Conservation (phyloP, 2,329 filamentous ascomycete genomes). For the Fusarium sp. region DNA sequence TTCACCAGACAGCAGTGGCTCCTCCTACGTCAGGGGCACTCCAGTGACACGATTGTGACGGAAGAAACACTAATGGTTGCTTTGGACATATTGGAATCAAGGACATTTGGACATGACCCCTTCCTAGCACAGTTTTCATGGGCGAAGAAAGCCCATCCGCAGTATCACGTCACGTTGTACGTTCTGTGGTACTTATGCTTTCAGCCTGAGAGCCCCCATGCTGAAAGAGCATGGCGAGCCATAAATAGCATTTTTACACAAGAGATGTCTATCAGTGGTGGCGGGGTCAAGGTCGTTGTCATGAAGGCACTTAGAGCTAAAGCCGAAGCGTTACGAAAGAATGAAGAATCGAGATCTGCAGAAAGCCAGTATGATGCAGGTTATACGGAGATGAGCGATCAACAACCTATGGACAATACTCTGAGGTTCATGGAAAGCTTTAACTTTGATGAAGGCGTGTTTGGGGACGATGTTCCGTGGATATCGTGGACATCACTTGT, state of each 20-base stretch:
- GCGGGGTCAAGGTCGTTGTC: neutral
- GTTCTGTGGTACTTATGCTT: constrained; percentile 1
- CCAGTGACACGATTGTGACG: neutral
- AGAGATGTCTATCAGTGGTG: neutral
- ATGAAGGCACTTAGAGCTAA: neutral
- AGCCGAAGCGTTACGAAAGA: neutral
- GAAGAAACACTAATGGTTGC: neutral
- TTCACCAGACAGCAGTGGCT: constrained; percentile 1
- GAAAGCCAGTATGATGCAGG: no score
- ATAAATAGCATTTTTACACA: neutral
- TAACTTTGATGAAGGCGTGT: neutral
- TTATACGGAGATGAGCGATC: accelerated
- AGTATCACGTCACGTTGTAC: neutral
- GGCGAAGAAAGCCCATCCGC: neutral
- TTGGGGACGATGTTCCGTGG: neutral
- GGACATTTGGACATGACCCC: neutral
- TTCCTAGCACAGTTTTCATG: constrained; percentile 1
- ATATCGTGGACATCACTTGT: neutral
- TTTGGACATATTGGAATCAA: neutral
- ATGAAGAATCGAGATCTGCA: accelerated
- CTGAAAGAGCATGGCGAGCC: neutral
- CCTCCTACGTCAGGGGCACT: neutral
- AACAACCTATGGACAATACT: neutral
- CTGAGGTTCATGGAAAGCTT: neutral
- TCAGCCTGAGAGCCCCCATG: neutral